A percentile compares a stretch with the other conserved stretches of the same genome.
phyloP scores from a whole-genome alignment of 2,329 filamentous ascomycete genomes.

The Tolypocladium endophyticum region DNA sequence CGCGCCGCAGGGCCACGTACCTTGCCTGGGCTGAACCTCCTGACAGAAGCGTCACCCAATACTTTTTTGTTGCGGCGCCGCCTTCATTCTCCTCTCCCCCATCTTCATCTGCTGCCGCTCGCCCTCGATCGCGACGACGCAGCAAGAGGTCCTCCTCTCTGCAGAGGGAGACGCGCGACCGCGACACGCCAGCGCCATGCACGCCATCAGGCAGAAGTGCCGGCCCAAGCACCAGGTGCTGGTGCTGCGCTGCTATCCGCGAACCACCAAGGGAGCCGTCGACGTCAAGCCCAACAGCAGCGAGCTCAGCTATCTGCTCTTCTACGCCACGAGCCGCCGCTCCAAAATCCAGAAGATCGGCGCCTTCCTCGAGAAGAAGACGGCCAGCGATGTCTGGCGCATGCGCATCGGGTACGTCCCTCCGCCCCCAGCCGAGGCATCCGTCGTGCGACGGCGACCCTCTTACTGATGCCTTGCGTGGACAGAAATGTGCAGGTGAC shows the following conservation, averaged over 20 bases:
- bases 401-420: slow-evolving; percentile 65
- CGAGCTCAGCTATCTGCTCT: slow-evolving; percentile 92
- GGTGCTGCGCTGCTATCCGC: slow-evolving; percentile 92
- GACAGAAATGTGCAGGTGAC: slow-evolving; percentile 84
- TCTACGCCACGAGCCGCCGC: slow-evolving; percentile 88
- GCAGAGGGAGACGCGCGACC: neutral
- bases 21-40: neutral
- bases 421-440: neutral
- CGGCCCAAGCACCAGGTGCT: slow-evolving; percentile 96
- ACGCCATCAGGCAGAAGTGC: slow-evolving; percentile 55
- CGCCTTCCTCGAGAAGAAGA: slow-evolving; percentile 89
- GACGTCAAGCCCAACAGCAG: slow-evolving; percentile 94
- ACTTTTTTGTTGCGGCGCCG: neutral
- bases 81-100: neutral
- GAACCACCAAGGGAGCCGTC: slow-evolving; percentile 79
- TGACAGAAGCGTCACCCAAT: neutral
- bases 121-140: neutral
- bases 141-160: neutral
- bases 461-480: neutral
- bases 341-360: slow-evolving; percentile 96
- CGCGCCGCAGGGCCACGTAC: neutral
- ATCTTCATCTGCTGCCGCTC: neutral
- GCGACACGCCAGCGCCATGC: slow-evolving; percentile 31
- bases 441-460: slow-evolving; percentile 1
- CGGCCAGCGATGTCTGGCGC: slow-evolving; percentile 82